Evolutionary conservation across 2,329 filamentous ascomycete species (phyloP), one percentile per base, ranked within the genome.

Genomic region (Aspergillus caelatus): DNA sequence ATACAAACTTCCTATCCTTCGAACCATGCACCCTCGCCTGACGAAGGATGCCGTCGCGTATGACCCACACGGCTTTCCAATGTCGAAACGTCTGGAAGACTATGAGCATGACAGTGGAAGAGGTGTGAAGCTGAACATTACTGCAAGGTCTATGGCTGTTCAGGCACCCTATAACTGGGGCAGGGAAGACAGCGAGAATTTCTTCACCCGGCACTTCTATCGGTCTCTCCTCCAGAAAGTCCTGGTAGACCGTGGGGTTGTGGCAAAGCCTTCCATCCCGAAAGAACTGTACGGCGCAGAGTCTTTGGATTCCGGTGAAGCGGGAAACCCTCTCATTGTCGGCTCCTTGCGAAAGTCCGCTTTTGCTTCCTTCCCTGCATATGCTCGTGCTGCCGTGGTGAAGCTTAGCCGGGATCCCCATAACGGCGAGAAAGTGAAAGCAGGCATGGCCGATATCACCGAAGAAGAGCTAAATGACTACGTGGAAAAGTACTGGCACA

Each of bases 121-220:
- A 28, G 93, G 93, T 2, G 84, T 98, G 54, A 86, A 92, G 28
- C 84, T 98, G 62, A 98, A 99, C 78, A 97, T 98, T 74, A 99
- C 95, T 4, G 93, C 95, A 1, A 88, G 95, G 52, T 97, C 97
- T 91, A 97, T 98, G 94, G 94, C 94, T 3, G 94, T 96, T 57
- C 95, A 99, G 80, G 95, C 95, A 9, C 94, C 95, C 1, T 85
- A 89, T 64, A 99, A 99, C 80, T 99, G 95, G 95, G 91, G 91
- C 2, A 82, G 84, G 28, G 82, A 85, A 32, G 94, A 97, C 65
- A 96, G 92, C 75, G 90, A 93, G 58, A 84, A 83, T 9, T 99
- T 98, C 80, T 98, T 99, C 81, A 92, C 89, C 0, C 87, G 94
- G 0, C 95, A 99, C 77, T 97, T 95, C 78, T 99, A 91, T 81